phyloP scores from a whole-genome alignment of 2,329 filamentous ascomycete genomes.

The Alternaria sp. region DNA sequence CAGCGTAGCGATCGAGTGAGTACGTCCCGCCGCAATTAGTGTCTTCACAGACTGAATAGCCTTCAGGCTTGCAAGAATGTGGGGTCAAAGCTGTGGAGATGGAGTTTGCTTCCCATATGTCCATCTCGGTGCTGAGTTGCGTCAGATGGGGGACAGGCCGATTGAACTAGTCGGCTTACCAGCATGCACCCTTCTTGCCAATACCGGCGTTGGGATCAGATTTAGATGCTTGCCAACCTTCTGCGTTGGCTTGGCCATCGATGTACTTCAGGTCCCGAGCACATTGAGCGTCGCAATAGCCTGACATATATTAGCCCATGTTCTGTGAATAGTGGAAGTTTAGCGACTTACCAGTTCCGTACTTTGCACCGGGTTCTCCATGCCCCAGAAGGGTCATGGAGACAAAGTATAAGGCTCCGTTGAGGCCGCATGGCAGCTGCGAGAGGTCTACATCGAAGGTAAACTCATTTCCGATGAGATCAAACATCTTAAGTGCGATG shows the following conservation, averaged over 20 bases:
- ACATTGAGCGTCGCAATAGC: conserved; percentile 50
- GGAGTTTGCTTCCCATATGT: conserved; percentile 7
- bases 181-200: conserved; percentile 67
- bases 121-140: conserved; percentile 63
- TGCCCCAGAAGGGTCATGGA: conserved; percentile 67
- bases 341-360: conserved; percentile 57
- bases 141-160: not conserved
- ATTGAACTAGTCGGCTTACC: conserved; percentile 37
- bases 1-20: conserved; percentile 65
- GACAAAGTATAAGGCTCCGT: conserved; percentile 62
- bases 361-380: conserved; percentile 60
- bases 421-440: conserved; percentile 70
- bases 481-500: conserved; percentile 39
- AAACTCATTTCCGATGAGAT: conserved; percentile 49
- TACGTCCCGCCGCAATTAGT: conserved; percentile 54
- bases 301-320: conserved; percentile 36
- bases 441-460: conserved; percentile 59
- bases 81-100: conserved; percentile 68
- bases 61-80: conserved; percentile 65
- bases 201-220: conserved; percentile 63
- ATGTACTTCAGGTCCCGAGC: conserved; percentile 58
- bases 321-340: not conserved
- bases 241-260: conserved; percentile 63
- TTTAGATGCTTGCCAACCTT: conserved; percentile 60
- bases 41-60: conserved; percentile 63